Base-by-base conservation (phyloP, 345 rosid genomes). In the Salix viminalis region DNA sequence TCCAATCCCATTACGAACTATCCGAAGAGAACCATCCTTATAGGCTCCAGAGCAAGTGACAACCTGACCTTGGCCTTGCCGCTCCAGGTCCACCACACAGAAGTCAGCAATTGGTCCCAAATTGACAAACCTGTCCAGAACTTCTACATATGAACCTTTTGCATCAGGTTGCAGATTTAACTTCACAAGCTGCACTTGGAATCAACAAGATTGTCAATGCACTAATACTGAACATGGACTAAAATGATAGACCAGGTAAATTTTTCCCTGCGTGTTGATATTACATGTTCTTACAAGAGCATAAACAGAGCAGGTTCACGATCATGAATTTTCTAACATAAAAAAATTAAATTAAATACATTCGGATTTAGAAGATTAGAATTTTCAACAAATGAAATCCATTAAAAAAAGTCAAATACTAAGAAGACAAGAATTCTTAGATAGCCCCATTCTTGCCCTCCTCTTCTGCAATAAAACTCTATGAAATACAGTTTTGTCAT, bases 21-120 rank as follows among this genome's bases (percentile, higher is more conserved):
- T 86, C 52, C 97, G 92, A 62, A 95, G 96, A 79, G 99, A 95
- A 81, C 99, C 99, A 82, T 95, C 99, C 88, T 95, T 95, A 69
- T 91, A 88, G 75, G 96, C 98, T 82, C 99, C 98, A 75, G 98
- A 91, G 86, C 97, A 93, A 72, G 99, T 95, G 42, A 95, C 97
- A 78, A 95, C 97, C 88, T 95, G 99, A 71, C 98, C 94, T 84
- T 93, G 97, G 80, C 99, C 99, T 84, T 95, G 99, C 88, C 98
- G 91, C 89, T 95, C 99, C 56, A 93, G 96, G 85, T 95, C 97
- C 71, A 95, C 94, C 70, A 93, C 97, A 82, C 95, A 91, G 80
- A 93, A 90, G 84, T 93, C 99, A 60, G 88, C 92, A 67, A 95
- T 93, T 70, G 99, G 99, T 74, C 99, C 99, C 87, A 95, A 84